Percentiles rank a stretch among this genome's conserved stretches.
phyloP scores from a whole-genome alignment of 495 filamentous ascomycete species.

The Letharia columbiana region DNA sequence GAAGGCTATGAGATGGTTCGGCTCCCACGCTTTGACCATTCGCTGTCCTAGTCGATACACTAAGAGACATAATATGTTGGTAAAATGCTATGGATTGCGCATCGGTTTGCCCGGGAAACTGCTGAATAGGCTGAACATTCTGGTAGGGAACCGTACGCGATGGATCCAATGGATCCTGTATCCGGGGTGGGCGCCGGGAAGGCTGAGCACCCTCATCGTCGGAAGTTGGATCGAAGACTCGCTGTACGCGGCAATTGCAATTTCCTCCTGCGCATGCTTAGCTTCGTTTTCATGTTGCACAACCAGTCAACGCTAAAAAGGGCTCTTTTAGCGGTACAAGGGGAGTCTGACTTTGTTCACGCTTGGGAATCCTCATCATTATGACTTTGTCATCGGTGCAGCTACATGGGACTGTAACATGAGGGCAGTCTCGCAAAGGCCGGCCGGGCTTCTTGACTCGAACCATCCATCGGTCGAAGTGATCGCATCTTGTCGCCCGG shows the following conservation, averaged over 20 bases:
- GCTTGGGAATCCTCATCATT: conserved; percentile 45
- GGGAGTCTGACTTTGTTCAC: conserved; percentile 22
- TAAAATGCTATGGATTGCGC: background rate
- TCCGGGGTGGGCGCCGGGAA: background rate
- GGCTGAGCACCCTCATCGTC: background rate
- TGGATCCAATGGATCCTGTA: background rate
- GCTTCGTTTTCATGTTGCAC: background rate
- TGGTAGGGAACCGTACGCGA: background rate
- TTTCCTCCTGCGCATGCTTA: background rate
- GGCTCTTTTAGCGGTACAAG: background rate
- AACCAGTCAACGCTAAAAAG: background rate
- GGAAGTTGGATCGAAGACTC: background rate
- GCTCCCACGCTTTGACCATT: background rate
- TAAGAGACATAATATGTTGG: background rate
- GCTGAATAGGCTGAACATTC: background rate
- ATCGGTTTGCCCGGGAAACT: background rate
- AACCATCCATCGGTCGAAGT: conserved; percentile 65
- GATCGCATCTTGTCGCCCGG: conserved; percentile 74
- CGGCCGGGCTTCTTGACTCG: conserved; percentile 74
- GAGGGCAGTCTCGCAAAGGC: conserved; percentile 68
- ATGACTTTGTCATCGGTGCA: conserved; percentile 46
- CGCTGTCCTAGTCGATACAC: background rate
- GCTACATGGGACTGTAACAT: conserved; percentile 53
- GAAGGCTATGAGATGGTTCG: background rate
- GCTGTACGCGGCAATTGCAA: background rate